A percentile compares a stretch with the other conserved stretches of the same genome.
phyloP scores from a whole-genome alignment of 2,329 filamentous ascomycete genomes.

The Triangularia verruculosa region DNA sequence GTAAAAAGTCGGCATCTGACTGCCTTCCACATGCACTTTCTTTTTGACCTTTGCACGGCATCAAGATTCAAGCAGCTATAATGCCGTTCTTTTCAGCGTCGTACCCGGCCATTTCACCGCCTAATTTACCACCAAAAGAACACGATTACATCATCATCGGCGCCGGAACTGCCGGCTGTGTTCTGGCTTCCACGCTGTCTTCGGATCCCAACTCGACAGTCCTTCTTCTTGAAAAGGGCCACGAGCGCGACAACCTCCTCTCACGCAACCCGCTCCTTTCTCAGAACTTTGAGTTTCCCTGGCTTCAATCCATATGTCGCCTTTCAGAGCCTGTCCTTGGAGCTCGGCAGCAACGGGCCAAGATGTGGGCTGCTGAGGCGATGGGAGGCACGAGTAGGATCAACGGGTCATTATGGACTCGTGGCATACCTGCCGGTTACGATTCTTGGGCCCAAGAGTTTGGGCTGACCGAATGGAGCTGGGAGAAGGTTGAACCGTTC shows the following conservation, averaged over 20 bases:
- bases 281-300: slow-evolving; percentile 27
- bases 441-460: slow-evolving; percentile 31
- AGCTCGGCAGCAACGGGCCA: slow-evolving; percentile 21
- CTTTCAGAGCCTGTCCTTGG: slow-evolving; percentile 30
- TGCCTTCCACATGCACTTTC: background rate
- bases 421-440: slow-evolving; percentile 32
- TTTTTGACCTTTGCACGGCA: background rate
- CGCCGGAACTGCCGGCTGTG: slow-evolving; percentile 46
- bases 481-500: slow-evolving; percentile 34
- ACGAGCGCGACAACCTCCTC: slow-evolving; percentile 29
- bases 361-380: slow-evolving; percentile 30
- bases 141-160: slow-evolving; percentile 49
- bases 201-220: slow-evolving; percentile 38
- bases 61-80: background rate
- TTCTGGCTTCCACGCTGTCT: slow-evolving; percentile 44
- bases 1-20: background rate
- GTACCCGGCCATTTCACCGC: slow-evolving; percentile 27
- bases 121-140: slow-evolving; percentile 27
- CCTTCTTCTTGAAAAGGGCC: slow-evolving; percentile 38
- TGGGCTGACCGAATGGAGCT: slow-evolving; percentile 35
- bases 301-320: slow-evolving; percentile 28
- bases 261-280: slow-evolving; percentile 34
- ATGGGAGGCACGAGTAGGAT: slow-evolving; percentile 34
- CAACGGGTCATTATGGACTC: slow-evolving; percentile 35
- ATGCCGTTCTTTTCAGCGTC: background rate